Base-by-base conservation (phyloP, 2,329 filamentous ascomycete genomes). In the Cytospora leucostoma region DNA sequence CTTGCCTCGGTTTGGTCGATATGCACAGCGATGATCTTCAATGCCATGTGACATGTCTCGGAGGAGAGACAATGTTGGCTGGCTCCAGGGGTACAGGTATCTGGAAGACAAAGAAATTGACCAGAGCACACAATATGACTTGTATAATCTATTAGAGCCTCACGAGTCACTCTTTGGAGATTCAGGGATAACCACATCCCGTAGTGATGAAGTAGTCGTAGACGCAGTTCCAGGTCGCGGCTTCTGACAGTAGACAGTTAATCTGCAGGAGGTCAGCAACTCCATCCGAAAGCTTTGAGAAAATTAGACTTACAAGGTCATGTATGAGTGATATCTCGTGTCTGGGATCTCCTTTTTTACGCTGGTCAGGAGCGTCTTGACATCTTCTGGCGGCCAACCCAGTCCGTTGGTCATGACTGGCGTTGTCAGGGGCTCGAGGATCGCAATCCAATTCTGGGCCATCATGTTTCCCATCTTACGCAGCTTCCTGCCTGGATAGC, bases 391-490 rank as follows among this genome's bases (percentile, higher is more conserved):
- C 3, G 71, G 64, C 71, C 71, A 73, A 15, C 69, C 68, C 51
- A 73, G 53, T 4, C 66, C 62, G n/a, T 67, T 44, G 17, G 50
- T 60, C 47, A 73, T 69, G 3, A 70, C 65, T 8, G 67, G 66
- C 5, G 67, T 52, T 11, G 70, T 69, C 10, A 69, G 65, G 2
- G 70, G 63, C 56, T 71, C 71, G 54, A 72, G 63, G 56, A 71
- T 69, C n/a, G 68, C 59, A n/a, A 68, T 65, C 64, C 70, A 70
- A 53, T 74, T 74, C 7, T 54, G 58, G 4, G 62, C 63, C 70
- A 74, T 73, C 68, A 73, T 69, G 7, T 63, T 59, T 33, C 73
- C 73, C 33, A 74, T 70, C 38, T 65, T 69, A 55, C 74, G 71
- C 34, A 69, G 67, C 56, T 70, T 70, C 57, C 69, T 71, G 19